Percentiles rank a stretch among this genome's conserved stretches.
Conservation (phyloP, 805 yeast genomes). For the Yamadazyma insecticola region DNA sequence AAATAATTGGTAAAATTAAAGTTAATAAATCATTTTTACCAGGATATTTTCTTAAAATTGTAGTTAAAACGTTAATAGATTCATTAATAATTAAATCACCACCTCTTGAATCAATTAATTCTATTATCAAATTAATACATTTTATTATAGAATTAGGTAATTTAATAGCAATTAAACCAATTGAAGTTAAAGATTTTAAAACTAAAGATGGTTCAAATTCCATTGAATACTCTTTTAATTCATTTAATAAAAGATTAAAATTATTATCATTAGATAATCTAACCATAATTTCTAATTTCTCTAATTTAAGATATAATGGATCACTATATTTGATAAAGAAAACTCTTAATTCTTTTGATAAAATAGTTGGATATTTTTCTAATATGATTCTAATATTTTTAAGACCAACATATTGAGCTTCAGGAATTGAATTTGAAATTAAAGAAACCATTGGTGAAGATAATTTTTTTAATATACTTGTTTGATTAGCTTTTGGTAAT, state of each 20-base stretch:
- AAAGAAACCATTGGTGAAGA: slow-evolving; percentile 84
- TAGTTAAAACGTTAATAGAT: slow-evolving; percentile 57
- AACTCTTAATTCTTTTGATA: slow-evolving; percentile 77
- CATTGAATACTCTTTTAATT: slow-evolving; percentile 75
- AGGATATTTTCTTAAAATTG: slow-evolving; percentile 64
- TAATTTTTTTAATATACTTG: slow-evolving; percentile 57
- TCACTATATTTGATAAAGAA: slow-evolving; percentile 87
- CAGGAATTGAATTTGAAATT: slow-evolving; percentile 79
- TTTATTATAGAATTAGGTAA: slow-evolving; percentile 48
- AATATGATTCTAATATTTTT: slow-evolving; percentile 85
- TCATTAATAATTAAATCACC: slow-evolving; percentile 60
- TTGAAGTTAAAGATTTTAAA: slow-evolving; percentile 56
- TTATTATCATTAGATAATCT: slow-evolving; percentile 62
- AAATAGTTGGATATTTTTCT: slow-evolving; percentile 79
- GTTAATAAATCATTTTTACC: slow-evolving; percentile 44
- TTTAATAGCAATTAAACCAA: slow-evolving; percentile 70
- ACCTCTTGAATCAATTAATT: slow-evolving; percentile 57
- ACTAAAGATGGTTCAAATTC: slow-evolving; percentile 83
- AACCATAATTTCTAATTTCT: slow-evolving; percentile 70
- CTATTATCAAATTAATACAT: slow-evolving; percentile 57
- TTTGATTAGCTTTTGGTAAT: slow-evolving; percentile 29
- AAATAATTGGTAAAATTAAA: slow-evolving; percentile 51
- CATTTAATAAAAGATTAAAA: slow-evolving; percentile 56
- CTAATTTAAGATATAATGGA: slow-evolving; percentile 73
- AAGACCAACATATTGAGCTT: slow-evolving; percentile 89